A percentile compares a stretch with the other conserved stretches of the same genome.
Conservation (phyloP, 208 protist genomes). For the Leishmania arabica region DNA sequence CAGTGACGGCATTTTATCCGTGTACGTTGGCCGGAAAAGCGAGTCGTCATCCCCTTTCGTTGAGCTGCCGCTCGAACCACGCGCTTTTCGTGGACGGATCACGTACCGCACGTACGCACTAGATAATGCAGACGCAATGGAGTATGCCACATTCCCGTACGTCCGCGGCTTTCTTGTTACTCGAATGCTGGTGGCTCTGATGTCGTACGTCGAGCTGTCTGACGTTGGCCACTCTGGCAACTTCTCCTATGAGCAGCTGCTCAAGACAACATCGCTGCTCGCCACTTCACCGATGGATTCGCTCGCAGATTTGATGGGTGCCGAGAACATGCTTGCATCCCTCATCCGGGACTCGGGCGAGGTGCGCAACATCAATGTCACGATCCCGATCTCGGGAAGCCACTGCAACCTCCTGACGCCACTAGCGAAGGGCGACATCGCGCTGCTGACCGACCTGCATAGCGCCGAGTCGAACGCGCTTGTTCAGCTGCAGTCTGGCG, state of each 20-base stretch:
- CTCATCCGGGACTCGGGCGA: constrained; percentile 43
- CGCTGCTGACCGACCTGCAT: constrained; percentile 36
- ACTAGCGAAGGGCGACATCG: constrained; percentile 43
- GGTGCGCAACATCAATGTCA: constrained; percentile 32
- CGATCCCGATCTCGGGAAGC: constrained; percentile 37
- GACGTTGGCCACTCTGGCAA: not conserved
- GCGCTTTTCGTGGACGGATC: constrained; percentile 82
- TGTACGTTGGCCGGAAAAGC: constrained; percentile 89
- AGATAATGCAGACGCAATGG: constrained; percentile 26
- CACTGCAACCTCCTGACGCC: constrained; percentile 10
- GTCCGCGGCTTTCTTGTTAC: constrained; percentile 78
- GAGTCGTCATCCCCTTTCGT: constrained; percentile 80
- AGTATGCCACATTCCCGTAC: constrained; percentile 71
- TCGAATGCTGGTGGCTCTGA: constrained; percentile 86
- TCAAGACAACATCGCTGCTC: constrained; percentile 43
- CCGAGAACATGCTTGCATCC: constrained; percentile 46
- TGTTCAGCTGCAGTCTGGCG: constrained; percentile 28
- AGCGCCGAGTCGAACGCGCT: constrained; percentile 28
- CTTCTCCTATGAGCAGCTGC: constrained; percentile 52
- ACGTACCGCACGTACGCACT: constrained; percentile 70
- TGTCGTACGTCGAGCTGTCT: constrained; percentile 64
- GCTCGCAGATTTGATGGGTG: constrained; percentile 37
- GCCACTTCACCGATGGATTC: constrained; percentile 51
- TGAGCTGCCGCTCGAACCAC: constrained; percentile 68
- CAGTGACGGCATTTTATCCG: constrained; percentile 77